phyloP scores from a whole-genome alignment of 2,329 filamentous ascomycete species.

The Apiospora hydei region DNA sequence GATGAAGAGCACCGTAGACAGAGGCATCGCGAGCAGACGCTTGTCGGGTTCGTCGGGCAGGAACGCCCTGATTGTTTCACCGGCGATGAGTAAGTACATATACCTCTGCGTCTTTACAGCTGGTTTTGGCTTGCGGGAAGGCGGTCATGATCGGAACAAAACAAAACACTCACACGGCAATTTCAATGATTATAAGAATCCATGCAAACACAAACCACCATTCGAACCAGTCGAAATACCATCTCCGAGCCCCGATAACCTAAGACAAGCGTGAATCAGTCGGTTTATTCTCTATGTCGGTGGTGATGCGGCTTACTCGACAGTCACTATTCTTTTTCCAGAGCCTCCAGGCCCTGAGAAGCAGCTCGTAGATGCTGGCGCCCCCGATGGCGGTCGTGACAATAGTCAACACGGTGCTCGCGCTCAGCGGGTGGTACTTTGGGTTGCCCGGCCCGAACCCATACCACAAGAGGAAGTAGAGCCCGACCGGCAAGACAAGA shows the following conservation, averaged over 20 bases:
- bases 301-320: constrained; percentile 42
- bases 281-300: neutral
- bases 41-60: constrained; percentile 44
- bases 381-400: constrained; percentile 58
- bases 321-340: constrained; percentile 60
- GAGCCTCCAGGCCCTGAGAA: constrained; percentile 59
- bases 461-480: constrained; percentile 69
- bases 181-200: constrained; percentile 62
- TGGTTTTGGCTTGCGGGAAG: no score
- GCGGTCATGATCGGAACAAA: no score
- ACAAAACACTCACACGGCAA: constrained; percentile 50
- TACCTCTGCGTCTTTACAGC: no score
- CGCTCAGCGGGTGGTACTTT: constrained; percentile 40
- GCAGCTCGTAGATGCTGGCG: constrained; percentile 59
- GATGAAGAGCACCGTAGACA: constrained; percentile 57
- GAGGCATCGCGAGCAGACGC: constrained; percentile 60
- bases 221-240: constrained; percentile 57
- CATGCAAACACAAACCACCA: constrained; percentile 62
- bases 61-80: constrained; percentile 27
- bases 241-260: constrained; percentile 9
- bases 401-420: constrained; percentile 53
- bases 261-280: neutral
- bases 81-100: neutral
- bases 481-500: constrained; percentile 61
- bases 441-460: constrained; percentile 38